Conservation (phyloP, 495 filamentous ascomycete species). For the Xylaria sp. region DNA sequence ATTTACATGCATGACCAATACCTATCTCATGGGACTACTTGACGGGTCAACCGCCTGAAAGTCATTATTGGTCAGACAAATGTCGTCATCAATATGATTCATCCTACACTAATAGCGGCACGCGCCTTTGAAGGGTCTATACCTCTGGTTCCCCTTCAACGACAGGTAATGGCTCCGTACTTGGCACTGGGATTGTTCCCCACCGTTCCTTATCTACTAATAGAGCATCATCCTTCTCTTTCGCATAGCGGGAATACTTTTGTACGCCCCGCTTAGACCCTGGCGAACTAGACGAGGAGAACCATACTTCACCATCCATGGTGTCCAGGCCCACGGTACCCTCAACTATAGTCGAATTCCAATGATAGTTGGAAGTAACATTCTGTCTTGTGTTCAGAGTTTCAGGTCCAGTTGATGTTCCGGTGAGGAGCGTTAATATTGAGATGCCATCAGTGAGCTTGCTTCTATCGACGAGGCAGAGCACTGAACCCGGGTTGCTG, state of each 20-base stretch:
- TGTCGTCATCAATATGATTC: neutral
- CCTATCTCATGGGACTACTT: neutral
- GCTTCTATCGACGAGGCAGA: conserved; percentile 38
- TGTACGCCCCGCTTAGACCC: conserved; percentile 15
- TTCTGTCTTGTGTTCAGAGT: conserved; percentile 36
- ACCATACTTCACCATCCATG: conserved; percentile 39
- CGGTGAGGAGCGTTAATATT: conserved; percentile 32
- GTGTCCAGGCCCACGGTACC: conserved; percentile 34
- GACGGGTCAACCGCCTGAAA: neutral
- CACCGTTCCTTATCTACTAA: conserved; percentile 29
- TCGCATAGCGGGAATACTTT: conserved; percentile 33
- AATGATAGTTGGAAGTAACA: conserved; percentile 39
- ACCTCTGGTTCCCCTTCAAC: conserved; percentile 30
- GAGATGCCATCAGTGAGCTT: conserved; percentile 34
- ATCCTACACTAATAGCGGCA: neutral
- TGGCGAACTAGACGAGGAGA: conserved; percentile 30
- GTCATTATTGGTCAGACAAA: neutral
- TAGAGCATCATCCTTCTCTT: conserved; percentile 36
- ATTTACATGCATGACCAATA: neutral
- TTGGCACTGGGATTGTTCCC: conserved; percentile 30
- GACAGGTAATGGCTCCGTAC: conserved; percentile 32
- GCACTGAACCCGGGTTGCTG: conserved; percentile 37
- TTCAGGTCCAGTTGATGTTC: conserved; percentile 25
- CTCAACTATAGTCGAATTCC: conserved; percentile 38
- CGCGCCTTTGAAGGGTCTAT: neutral